Evolutionary conservation across 345 rosid species (phyloP), one percentile per base, ranked within the genome.

Genomic region (Linum usitatissimum): DNA sequence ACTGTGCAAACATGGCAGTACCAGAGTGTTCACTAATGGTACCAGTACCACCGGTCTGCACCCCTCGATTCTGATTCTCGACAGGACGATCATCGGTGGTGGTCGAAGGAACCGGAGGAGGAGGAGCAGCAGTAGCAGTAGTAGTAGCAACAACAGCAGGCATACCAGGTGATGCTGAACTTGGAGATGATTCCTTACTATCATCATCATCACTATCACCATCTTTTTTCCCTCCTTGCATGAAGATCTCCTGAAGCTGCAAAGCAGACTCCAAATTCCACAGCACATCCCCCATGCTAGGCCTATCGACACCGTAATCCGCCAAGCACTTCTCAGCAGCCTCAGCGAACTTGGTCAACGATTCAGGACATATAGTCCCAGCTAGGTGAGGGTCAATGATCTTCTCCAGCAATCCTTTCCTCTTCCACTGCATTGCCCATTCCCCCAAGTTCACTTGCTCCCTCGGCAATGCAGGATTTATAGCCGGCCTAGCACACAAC

Each of bases 261-360:
- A 87, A 70, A 28, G 95, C 91, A 70, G 79, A 83, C 57, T 87
- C 95, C 71, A 87, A 74, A 67, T 83, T 78, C 88, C 86, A 83
- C 68, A 83, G 60, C 20, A 83, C 88, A 72, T 83, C 84, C 63
- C 84, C 86, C 86, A 83, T 81, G 1, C 77, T 66, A 54, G 88
- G 88, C 76, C 88, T 71, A 58, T 83, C 88, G 23, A 72, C 83
- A 1, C 86, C 86, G 18, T 81, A 66, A 3, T 81, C 88, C 4
- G 71, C 80, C 69, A 83, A 63, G 70, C 86, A 83, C 63, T 83
- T 83, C 71, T 79, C 85, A 5, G 86, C 80, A 61, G 83, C 82
- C 63, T 83, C 84, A 12, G 75, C 85, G 60, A 75, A 79, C 68
- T 81, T 84, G 74, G 70, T 81, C 84, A 84, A 71, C 30, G 86